Base-by-base conservation (phyloP, 202 grass and related monocot genomes). In the Zizania palustris region DNA sequence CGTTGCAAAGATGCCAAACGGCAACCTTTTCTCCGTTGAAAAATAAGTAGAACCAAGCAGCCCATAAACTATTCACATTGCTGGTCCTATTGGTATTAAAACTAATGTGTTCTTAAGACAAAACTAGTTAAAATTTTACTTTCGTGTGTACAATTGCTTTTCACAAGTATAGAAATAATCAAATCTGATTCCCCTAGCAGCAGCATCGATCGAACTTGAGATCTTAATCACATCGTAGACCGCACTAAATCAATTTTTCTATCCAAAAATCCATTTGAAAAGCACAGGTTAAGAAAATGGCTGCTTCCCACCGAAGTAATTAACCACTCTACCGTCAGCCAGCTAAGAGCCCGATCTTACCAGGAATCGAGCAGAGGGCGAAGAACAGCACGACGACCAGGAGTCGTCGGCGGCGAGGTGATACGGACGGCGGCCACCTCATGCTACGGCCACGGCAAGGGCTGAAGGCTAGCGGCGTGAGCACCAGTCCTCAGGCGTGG, bases 291-390 rank as follows among this genome's bases (percentile, higher is more conserved):
- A 49, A 2, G 51, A 79, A 79, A 46, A 40, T 38, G 5, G 45
- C 13, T 48, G 6, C 20, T 19, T 16, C 35, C 11, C 18, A 41
- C 40, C 48, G n/a, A 59, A 76, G 64, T 12, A 79, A 69, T 13
- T 49, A 56, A 46, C 7, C 13, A 34, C 7, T 28, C 11, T 14
- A 1, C 7, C 12, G 11, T 14, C 5, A 11, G 6, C 11, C 11
- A 84, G 7, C 1, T 39, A 54, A 16, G 65, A 88, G 15, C 13
- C 60, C 45, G 86, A 88, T 88, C 86, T 88, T 77, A 88, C 86
- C 72, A 77, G 82, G 77, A 71, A 81, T 73, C 60, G 77, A 60
- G 66, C 19, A 81, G 71, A 76, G 41, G 66, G 66, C 65, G 44
- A 77, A 43, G 37, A 88, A 20, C 7, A 81, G 72, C 72, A 46